phyloP scores from a whole-genome alignment of 805 yeast genomes.

The Lachancea meyersii region DNA sequence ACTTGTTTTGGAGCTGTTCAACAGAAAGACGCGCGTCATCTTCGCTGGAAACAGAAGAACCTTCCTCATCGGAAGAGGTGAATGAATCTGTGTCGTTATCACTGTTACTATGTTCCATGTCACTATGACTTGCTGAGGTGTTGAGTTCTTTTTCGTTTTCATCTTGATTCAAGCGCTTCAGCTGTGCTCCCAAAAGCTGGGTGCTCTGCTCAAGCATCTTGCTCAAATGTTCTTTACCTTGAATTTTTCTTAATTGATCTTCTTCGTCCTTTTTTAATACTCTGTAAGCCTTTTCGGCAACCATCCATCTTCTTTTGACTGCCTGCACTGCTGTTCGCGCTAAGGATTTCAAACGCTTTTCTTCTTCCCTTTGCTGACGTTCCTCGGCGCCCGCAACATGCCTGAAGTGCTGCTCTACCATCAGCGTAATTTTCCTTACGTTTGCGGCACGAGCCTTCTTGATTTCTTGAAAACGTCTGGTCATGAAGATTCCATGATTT shows the following conservation, averaged over 20 bases:
- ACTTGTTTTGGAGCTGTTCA: slow-evolving; percentile 40
- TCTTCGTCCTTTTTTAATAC: slow-evolving; percentile 70
- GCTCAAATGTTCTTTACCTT: slow-evolving; percentile 81
- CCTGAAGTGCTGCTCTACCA: slow-evolving; percentile 83
- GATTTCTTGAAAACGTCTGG: slow-evolving; percentile 62
- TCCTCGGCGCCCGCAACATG: slow-evolving; percentile 86
- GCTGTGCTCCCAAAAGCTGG: slow-evolving; percentile 79
- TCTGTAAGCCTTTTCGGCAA: slow-evolving; percentile 76
- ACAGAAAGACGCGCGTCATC: slow-evolving; percentile 37
- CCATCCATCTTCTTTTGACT: slow-evolving; percentile 83
- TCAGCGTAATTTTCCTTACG: slow-evolving; percentile 65
- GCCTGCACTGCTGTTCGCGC: slow-evolving; percentile 80
- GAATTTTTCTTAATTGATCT: slow-evolving; percentile 69
- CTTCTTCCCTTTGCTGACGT: slow-evolving; percentile 66
- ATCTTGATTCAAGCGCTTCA: slow-evolving; percentile 37
- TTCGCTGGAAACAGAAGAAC: slow-evolving; percentile 18
- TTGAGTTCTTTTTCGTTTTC: slow-evolving; percentile 19
- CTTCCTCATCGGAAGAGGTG: slow-evolving; percentile 11
- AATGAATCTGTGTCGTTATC: slow-evolving; percentile 14
- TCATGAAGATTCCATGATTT: slow-evolving; percentile 65
- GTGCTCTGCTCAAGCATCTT: slow-evolving; percentile 89
- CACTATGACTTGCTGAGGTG: slow-evolving; percentile 6
- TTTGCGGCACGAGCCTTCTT: slow-evolving; percentile 59
- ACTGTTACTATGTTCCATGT: slow-evolving; percentile 11
- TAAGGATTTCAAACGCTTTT: slow-evolving; percentile 56